A percentile compares a stretch with the other conserved stretches of the same genome.
Evolutionary conservation across 2,329 filamentous ascomycete species (phyloP).

Genomic region (Endothia cerciana): DNA sequence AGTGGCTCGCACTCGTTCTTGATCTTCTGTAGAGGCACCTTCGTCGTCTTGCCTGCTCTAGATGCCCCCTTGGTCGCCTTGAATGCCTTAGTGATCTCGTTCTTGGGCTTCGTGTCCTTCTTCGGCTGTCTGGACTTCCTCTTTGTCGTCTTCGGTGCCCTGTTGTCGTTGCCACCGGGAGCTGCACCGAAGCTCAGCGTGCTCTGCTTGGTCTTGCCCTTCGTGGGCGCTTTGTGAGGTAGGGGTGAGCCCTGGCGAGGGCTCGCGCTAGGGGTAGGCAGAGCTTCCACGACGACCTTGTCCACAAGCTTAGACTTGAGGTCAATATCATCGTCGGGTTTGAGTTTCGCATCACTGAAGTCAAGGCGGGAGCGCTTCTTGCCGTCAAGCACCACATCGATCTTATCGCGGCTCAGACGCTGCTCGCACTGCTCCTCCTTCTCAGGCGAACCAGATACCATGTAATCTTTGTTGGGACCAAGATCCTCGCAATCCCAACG

Average conservation of each 20-base stretch:
- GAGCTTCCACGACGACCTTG: conserved; percentile 49
- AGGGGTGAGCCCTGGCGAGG: conserved; percentile 51
- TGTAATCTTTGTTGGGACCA: conserved; percentile 48
- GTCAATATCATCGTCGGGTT: conserved; percentile 29
- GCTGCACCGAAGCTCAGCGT: conserved; percentile 49
- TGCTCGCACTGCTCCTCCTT: conserved; percentile 45
- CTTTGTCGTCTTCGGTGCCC: conserved; percentile 38
- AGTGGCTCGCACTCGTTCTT: conserved; percentile 33
- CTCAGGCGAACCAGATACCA: conserved; percentile 48
- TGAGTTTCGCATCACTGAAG: conserved; percentile 18
- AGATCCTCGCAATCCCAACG: conserved; percentile 58
- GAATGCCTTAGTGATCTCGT: conserved; percentile 47
- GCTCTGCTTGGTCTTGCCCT: conserved; percentile 53
- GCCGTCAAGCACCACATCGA: conserved; percentile 49
- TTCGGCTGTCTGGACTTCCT: conserved; percentile 26
- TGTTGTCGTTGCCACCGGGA: conserved; percentile 36
- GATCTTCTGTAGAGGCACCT: conserved; percentile 32
- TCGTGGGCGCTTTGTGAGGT: conserved; percentile 43
- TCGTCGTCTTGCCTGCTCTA: conserved; percentile 30
- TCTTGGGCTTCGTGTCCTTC: conserved; percentile 42
- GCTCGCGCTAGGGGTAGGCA: conserved; percentile 62
- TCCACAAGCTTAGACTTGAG: conserved; percentile 46
- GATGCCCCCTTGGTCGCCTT: conserved; percentile 46
- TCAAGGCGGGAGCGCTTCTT: conserved; percentile 34
- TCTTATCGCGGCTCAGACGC: conserved; percentile 41